Conservation (phyloP, 495 filamentous ascomycete species). For the Viridothelium virens region DNA sequence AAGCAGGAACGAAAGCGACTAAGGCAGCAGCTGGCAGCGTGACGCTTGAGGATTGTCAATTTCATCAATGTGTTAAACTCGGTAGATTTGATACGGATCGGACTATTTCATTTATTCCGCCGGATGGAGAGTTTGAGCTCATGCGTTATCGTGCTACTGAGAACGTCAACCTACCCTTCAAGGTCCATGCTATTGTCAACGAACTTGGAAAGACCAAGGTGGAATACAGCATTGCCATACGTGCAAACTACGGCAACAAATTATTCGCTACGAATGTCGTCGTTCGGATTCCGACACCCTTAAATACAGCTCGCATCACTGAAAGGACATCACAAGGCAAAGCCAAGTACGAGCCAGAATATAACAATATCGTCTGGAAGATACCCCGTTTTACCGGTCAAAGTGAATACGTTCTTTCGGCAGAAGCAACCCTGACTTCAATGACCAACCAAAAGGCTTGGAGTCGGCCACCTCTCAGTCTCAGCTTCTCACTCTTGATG, state of each 20-base stretch:
- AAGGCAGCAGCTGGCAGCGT: conserved; percentile 94
- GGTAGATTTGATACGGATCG: conserved; percentile 95
- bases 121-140: conserved; percentile 97
- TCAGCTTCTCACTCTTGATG: conserved; percentile 93
- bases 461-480: conserved; percentile 83
- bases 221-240: conserved; percentile 95
- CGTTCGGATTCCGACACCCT: conserved; percentile 85
- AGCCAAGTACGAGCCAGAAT: conserved; percentile 95
- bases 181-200: conserved; percentile 96
- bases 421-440: conserved; percentile 83
- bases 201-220: conserved; percentile 97
- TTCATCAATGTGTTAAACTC: conserved; percentile 98
- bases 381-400: conserved; percentile 94
- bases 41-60: conserved; percentile 95
- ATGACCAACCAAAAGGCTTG: conserved; percentile 99
- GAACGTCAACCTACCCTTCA: conserved; percentile 98
- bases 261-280: conserved; percentile 98
- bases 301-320: conserved; percentile 93
- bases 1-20: conserved; percentile 71
- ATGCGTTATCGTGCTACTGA: conserved; percentile 99
- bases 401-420: conserved; percentile 87
- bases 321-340: conserved; percentile 91
- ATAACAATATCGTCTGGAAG: conserved; percentile 99
- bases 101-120: conserved; percentile 96
- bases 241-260: conserved; percentile 92